Evolutionary conservation across 768 basidiomycete species (phyloP), one percentile per base, ranked within the genome.

Genomic region (Pulveroboletus ravenelii): DNA sequence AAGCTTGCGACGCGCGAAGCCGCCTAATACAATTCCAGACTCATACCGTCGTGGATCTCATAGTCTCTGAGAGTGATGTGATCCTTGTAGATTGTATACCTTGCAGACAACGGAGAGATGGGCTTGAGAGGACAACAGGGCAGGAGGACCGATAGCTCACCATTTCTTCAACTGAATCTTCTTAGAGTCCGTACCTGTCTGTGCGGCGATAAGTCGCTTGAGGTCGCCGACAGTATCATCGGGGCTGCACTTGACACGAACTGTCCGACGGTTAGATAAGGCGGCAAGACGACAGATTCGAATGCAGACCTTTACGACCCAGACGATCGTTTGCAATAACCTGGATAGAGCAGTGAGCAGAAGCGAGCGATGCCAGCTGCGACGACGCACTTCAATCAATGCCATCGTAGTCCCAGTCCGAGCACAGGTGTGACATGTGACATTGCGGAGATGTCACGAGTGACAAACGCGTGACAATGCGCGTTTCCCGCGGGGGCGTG

Each of bases 101-200:
- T 94, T 61, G 10, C 29, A 41, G 32, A 34, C 17, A 44, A 49
- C 39, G 47, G 50, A 40, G 17, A 8, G 17, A 32, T 23, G 23
- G 25, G n/a, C 25, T 30, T 32, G 32, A 48, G 50, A 40, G 3
- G 15, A 43, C 6, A 39, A 23, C 25, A 15, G 29, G 2, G 12
- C 5, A 0, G n/a, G n/a, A 29, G 30, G 9, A 40, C 10, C 17
- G 15, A 47, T 3, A 9, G 69, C 85, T 51, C 57, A 91, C 96
- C 94, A 97, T 79, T 97, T 97, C 85, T 96, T 98, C 46, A 99
- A 73, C 63, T 84, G 80, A 51, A 99, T 95, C 80, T 95, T 98
- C 31, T 69, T 72, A 5, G 72, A 62, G 62, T 91, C 82, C 14
- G 95, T 96, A 47, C 96, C 96, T 0, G 82, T 96, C 69, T 99